These are phyloP conservation scores for Plasmodium fragile DNA, from an alignment of 169 alveolate genomes.

Conservation along the genomic window DNA sequence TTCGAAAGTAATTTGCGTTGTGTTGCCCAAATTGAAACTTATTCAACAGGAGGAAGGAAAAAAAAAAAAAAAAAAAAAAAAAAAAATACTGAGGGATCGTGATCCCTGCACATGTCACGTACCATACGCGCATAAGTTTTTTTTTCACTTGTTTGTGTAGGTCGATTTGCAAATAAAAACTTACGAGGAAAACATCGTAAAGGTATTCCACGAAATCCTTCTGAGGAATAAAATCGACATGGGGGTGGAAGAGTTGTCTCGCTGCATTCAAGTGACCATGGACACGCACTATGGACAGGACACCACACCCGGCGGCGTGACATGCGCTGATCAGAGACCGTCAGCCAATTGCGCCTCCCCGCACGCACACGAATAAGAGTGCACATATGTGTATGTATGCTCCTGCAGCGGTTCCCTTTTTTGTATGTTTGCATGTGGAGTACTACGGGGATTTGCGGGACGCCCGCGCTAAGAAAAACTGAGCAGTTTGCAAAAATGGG, in stretches of 20 bases:
- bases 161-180: conserved; percentile 64
- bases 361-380: background rate
- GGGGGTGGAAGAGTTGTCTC: conserved; percentile 5
- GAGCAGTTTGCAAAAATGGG: background rate
- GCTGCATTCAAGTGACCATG: conserved; percentile 36
- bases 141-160: conserved; percentile 1
- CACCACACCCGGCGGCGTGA: background rate
- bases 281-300: background rate
- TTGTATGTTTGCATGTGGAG: background rate
- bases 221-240: conserved; percentile 9
- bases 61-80: no score
- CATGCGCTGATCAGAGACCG: background rate
- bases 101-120: background rate
- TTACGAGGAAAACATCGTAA: conserved; percentile 56
- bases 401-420: background rate
- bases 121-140: no score
- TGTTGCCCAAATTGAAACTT: background rate
- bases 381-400: background rate
- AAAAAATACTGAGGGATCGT: background rate
- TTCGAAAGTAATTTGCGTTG: conserved; percentile 23
- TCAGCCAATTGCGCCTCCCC: background rate
- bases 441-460: background rate
- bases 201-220: conserved; percentile 38
- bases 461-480: background rate
- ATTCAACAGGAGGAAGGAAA: background rate